Evolutionary conservation across 148 eudicot species (phyloP).

Genomic region (Rhododendron vialii): DNA sequence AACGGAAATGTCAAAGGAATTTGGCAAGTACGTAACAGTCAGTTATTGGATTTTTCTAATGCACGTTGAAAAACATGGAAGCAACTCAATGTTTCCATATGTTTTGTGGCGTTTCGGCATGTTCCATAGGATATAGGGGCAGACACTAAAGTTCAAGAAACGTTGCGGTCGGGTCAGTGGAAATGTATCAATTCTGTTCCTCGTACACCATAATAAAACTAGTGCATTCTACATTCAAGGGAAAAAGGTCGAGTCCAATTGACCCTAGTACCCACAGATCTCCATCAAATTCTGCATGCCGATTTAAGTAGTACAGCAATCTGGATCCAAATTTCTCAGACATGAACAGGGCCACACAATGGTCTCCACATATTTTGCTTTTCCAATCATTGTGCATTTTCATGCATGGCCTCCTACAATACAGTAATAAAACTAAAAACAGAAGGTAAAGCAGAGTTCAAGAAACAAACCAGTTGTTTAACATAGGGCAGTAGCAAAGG

Average conservation of each 20-base stretch:
- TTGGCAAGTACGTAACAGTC: neutral
- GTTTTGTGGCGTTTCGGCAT: neutral
- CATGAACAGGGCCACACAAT: neutral
- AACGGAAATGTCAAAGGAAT: neutral
- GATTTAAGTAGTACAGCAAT: neutral
- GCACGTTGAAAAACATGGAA: neutral
- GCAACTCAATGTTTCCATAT: neutral
- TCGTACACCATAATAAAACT: neutral
- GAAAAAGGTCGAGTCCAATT: neutral
- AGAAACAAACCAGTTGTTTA: slow-evolving; percentile 70
- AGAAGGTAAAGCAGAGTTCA: neutral
- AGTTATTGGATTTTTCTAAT: neutral
- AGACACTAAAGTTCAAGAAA: neutral
- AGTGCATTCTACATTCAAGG: neutral
- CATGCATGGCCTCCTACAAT: neutral
- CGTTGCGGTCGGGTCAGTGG: neutral
- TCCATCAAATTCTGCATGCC: neutral
- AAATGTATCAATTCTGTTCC: neutral
- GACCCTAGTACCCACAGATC: neutral
- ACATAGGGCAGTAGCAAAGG: slow-evolving; percentile 73
- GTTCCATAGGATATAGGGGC: neutral
- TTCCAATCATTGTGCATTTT: neutral
- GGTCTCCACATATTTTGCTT: neutral
- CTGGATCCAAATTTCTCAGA: neutral
- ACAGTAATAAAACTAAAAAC: neutral